A percentile compares a stretch with the other conserved stretches of the same genome.
Conservation (phyloP, 192 early-diverging fungal species). For the Phycomyces nitens region DNA sequence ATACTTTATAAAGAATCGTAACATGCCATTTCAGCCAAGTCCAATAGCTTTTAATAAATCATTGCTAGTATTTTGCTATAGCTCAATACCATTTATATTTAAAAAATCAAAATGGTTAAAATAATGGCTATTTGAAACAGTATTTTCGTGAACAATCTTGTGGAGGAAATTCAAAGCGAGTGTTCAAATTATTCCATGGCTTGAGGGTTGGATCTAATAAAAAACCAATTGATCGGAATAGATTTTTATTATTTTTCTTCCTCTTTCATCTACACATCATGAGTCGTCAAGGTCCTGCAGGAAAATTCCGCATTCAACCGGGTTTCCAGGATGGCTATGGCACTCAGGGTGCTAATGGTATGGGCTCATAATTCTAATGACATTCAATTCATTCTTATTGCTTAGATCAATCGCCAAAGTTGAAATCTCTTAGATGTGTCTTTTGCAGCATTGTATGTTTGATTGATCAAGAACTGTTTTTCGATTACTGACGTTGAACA, state of each 20-base stretch:
- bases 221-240: constrained; percentile 4
- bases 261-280: background rate
- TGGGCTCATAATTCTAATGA: background rate
- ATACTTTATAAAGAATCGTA: too few species aligned
- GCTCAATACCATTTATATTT: too few species aligned
- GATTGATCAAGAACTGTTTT: background rate
- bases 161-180: too few species aligned
- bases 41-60: too few species aligned
- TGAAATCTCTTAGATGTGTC: constrained; percentile 5
- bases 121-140: too few species aligned
- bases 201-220: background rate
- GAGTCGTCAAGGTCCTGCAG: background rate
- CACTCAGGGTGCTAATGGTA: background rate
- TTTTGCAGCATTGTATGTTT: constrained; percentile 18
- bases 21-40: too few species aligned
- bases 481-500: background rate
- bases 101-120: too few species aligned
- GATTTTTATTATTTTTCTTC: background rate
- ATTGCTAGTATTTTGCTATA: too few species aligned
- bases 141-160: too few species aligned
- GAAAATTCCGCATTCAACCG: constrained; percentile 2
- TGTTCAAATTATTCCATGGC: constrained; percentile 3
- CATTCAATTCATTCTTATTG: background rate
- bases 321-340: background rate
- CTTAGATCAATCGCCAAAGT: background rate